phyloP scores from a whole-genome alignment of 306 rosid genomes.

The Vachellia pachyceras region DNA sequence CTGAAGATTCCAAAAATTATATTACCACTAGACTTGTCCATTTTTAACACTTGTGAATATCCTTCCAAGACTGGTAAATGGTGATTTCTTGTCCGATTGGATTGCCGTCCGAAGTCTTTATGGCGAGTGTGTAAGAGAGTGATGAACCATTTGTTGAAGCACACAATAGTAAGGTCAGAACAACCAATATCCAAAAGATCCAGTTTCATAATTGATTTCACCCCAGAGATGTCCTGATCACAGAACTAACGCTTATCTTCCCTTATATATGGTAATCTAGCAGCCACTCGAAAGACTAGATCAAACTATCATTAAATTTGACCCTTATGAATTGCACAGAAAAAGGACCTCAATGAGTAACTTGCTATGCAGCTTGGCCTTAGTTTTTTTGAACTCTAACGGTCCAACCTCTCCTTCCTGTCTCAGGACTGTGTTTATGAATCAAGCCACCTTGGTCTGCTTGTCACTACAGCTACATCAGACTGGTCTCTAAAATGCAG shows the following conservation, averaged over 20 bases:
- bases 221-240: background rate
- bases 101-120: no score
- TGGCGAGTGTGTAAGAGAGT: background rate
- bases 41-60: background rate
- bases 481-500: background rate
- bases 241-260: no score
- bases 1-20: background rate
- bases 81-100: background rate
- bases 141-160: background rate
- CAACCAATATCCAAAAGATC: background rate
- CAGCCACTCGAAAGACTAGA: background rate
- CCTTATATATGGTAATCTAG: no score
- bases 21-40: background rate
- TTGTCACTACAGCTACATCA: background rate
- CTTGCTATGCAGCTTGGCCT: background rate
- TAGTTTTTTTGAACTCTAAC: background rate
- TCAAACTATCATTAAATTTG: background rate
- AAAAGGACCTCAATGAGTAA: background rate
- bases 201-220: background rate
- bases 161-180: background rate
- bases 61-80: background rate
- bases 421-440: no score
- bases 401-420: background rate
- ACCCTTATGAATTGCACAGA: background rate
- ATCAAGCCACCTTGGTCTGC: background rate